Conservation (phyloP, 768 basidiomycete genomes). For the Tylopilus subfusipes region DNA sequence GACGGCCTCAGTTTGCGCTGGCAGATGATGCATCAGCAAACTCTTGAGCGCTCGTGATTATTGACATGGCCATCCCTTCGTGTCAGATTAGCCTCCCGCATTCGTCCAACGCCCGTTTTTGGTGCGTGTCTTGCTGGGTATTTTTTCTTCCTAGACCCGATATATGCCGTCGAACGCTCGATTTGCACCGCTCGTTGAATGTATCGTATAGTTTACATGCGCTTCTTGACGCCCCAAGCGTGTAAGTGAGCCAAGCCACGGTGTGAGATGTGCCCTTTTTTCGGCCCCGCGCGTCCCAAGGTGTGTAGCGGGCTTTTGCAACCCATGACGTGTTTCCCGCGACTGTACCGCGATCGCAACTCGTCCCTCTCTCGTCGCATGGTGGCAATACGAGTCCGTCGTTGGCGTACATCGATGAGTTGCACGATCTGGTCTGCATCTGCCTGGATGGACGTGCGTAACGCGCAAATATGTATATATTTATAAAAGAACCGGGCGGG, state of each 20-base stretch:
- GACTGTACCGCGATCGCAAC: slow-evolving; percentile 26
- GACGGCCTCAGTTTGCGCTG: slow-evolving; percentile 11
- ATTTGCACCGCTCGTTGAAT: slow-evolving; percentile 1
- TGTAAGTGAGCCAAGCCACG: slow-evolving; percentile 4
- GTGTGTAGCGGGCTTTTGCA: slow-evolving; percentile 12
- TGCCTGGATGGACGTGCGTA: not conserved
- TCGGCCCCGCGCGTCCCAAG: slow-evolving; percentile 3
- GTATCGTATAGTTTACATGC: not conserved
- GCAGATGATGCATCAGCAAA: slow-evolving; percentile 26
- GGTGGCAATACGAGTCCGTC: slow-evolving; percentile 14
- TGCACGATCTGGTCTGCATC: slow-evolving; percentile 12
- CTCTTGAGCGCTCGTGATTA: slow-evolving; percentile 9
- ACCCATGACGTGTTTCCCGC: slow-evolving; percentile 19
- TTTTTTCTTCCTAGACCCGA: not conserved
- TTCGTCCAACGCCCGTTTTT: slow-evolving; percentile 8
- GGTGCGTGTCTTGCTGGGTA: slow-evolving; percentile 13
- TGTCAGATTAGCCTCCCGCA: slow-evolving; percentile 23
- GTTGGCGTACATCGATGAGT: slow-evolving; percentile 4
- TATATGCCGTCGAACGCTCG: slow-evolving; percentile 9
- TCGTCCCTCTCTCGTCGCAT: slow-evolving; percentile 4
- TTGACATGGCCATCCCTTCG: slow-evolving; percentile 7
- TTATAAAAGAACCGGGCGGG: slow-evolving; percentile 15
- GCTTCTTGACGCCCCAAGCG: not conserved
- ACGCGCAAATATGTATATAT: slow-evolving; percentile 4
- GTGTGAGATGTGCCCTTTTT: not conserved